These are phyloP conservation scores for Magnaporthiopsis rhizophila DNA, from an alignment of 2,329 filamentous ascomycete species.

Conservation along the genomic window DNA sequence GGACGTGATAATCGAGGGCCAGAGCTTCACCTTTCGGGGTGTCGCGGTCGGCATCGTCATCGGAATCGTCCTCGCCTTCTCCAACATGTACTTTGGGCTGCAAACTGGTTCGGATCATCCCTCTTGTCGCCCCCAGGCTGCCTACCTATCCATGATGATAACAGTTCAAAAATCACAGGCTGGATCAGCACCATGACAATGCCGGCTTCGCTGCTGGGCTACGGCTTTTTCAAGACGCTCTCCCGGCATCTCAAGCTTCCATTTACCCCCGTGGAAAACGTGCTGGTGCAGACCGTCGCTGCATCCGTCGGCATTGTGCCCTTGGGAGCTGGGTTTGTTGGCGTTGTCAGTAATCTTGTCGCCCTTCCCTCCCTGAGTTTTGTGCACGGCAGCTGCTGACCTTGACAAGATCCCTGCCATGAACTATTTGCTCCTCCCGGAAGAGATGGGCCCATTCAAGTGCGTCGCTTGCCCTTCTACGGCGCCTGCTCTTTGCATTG, in stretches of 20 bases:
- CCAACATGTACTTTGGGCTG: slow-evolving; percentile 98
- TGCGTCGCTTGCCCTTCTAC: no score
- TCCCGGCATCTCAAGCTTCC: slow-evolving; percentile 65
- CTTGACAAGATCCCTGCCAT: slow-evolving; percentile 64
- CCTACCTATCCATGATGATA: background rate
- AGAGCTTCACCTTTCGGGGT: slow-evolving; percentile 79
- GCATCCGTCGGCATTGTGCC: slow-evolving; percentile 97
- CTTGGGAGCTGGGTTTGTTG: slow-evolving; percentile 88
- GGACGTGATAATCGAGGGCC: slow-evolving; percentile 29
- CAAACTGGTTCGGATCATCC: slow-evolving; percentile 47
- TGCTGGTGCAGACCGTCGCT: slow-evolving; percentile 91
- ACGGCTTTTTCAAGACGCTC: slow-evolving; percentile 82
- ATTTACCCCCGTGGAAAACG: slow-evolving; percentile 93
- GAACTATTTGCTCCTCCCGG: slow-evolving; percentile 70
- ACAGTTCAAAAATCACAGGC: slow-evolving; percentile 18
- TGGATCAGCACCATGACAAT: slow-evolving; percentile 80
- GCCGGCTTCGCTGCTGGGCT: slow-evolving; percentile 89
- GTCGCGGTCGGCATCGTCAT: slow-evolving; percentile 73
- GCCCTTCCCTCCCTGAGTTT: background rate
- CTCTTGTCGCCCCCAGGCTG: background rate
- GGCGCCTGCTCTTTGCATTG: no score
- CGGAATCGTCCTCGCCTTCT: slow-evolving; percentile 87
- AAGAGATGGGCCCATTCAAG: slow-evolving; percentile 68
- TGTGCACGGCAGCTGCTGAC: background rate
- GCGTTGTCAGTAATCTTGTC: slow-evolving; percentile 48